Percentiles rank a stretch among this genome's conserved stretches.
These are phyloP conservation scores for Fusarium guadeloupense DNA, from an alignment of 2,329 filamentous ascomycete genomes.

Conservation along the genomic window DNA sequence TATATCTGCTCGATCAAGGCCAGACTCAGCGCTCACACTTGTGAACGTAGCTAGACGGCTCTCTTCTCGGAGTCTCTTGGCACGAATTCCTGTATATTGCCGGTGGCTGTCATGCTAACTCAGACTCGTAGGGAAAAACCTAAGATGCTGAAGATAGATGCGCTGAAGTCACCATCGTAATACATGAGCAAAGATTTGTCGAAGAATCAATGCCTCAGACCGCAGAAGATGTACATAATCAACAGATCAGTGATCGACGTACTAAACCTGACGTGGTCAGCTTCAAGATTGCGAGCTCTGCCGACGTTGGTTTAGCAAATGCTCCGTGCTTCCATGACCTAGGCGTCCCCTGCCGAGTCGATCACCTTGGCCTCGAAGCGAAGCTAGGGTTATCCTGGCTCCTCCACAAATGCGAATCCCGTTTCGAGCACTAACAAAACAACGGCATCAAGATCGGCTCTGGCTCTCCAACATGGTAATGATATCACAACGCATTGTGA, in stretches of 20 bases:
- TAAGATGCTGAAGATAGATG: not conserved
- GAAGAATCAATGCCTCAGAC: not conserved
- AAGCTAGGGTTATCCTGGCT: slow-evolving; percentile 44
- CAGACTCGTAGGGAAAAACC: not conserved
- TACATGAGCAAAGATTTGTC: not conserved
- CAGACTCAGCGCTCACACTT: not conserved
- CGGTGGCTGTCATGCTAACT: not conserved
- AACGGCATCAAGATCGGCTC: slow-evolving; percentile 37
- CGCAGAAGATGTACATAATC: not conserved
- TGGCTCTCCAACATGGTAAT: slow-evolving; percentile 25
- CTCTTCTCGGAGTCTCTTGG: not conserved
- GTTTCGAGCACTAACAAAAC: slow-evolving; percentile 36
- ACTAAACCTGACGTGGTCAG: slow-evolving; percentile 5
- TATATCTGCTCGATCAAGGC: not conserved
- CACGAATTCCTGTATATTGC: no score
- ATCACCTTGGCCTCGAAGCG: slow-evolving; percentile 33
- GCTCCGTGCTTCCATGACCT: slow-evolving; percentile 39
- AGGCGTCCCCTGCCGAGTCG: slow-evolving; percentile 40
- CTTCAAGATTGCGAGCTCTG: slow-evolving; percentile 20
- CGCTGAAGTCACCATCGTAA: not conserved
- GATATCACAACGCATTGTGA: slow-evolving; percentile 28
- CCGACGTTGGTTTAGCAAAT: slow-evolving; percentile 44
- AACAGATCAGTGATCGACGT: slow-evolving; percentile 1
- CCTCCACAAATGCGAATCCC: slow-evolving; percentile 41
- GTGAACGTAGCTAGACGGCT: not conserved